phyloP scores from a whole-genome alignment of 2,329 filamentous ascomycete genomes.

The Hymenoscyphus fraxineus region DNA sequence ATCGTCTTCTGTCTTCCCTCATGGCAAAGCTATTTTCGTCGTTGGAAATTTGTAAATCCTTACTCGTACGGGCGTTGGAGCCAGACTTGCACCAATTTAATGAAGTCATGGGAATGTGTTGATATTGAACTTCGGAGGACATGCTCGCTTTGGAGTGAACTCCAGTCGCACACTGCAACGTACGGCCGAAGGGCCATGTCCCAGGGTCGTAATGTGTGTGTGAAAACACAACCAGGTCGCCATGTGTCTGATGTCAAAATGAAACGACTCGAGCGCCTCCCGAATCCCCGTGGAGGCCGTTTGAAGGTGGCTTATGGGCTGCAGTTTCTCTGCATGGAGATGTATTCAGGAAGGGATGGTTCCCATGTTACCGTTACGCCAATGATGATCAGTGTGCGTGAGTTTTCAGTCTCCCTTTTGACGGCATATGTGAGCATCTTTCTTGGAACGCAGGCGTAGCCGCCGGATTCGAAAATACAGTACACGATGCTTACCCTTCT shows the following conservation, averaged over 20 bases:
- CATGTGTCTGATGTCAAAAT: slow-evolving; percentile 14
- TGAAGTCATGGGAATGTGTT: background rate
- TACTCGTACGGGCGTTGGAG: background rate
- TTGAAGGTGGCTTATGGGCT: background rate
- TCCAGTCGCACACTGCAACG: background rate
- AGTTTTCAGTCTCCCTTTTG: background rate
- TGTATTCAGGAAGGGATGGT: background rate
- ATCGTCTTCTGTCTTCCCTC: background rate
- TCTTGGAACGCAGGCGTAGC: background rate
- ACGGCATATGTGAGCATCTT: background rate
- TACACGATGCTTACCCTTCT: background rate
- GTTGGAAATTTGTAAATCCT: background rate
- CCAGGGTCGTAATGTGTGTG: slow-evolving; percentile 1
- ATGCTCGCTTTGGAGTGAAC: background rate
- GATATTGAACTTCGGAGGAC: background rate
- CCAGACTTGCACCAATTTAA: background rate
- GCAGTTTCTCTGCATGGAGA: slow-evolving; percentile 1
- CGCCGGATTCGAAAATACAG: background rate
- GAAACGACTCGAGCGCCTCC: slow-evolving; percentile 6
- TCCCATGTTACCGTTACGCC: background rate
- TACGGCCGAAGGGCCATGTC: background rate
- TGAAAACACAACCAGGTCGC: slow-evolving; percentile 5
- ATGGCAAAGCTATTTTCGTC: background rate
- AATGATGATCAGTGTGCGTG: background rate
- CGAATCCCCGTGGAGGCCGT: background rate